Base-by-base conservation (phyloP, 225 moss, liverwort and hornwort species). In the Physcomitrellopsis africana region DNA sequence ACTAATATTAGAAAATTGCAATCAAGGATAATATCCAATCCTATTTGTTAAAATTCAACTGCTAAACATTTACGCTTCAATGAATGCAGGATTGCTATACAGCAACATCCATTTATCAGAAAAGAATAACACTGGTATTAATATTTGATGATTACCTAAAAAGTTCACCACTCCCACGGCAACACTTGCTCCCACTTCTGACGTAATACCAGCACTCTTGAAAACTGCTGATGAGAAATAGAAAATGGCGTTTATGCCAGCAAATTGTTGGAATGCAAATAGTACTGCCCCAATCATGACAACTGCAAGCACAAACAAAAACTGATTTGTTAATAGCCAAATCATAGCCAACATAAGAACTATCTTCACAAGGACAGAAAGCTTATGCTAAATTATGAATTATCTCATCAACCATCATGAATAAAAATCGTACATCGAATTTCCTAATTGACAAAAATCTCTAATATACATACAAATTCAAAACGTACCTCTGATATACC, bases 231-330 rank as follows among this genome's bases (percentile, higher is more conserved):
- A 90, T 8, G 96, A 96, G 49, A 94, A 96, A 47, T 94, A 94
- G 13, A 96, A 93, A 1, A 96, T 90, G 0, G 96, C 96, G 18
- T 96, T 96, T 15, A 96, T 96, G 61, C 96, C 96, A 79, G 93
- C 86, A 15, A 96, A 54, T 81, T 96, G 96, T 79, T 96, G 96
- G 17, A 96, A 89, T 8, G 76, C 90, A 65, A 96, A 96, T 1
- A 96, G 69, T 2, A 90, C 73, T 11, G 87, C 87, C 63, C 96
- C 96, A 12, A 92, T 88, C 0, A 73, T 26, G 17, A 96, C 92
- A 29, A 91, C 94, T 94, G 90, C 81, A 78, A 46, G 9, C 23
- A 2, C 1, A 12, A 15, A 37, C 54, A 59, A 1, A 22, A 0
- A 0, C 16, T 3, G 11, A 1, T 7, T 12, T 8, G 44, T 75